Base-by-base conservation (phyloP, 805 yeast species). In the Candida saitoana region DNA sequence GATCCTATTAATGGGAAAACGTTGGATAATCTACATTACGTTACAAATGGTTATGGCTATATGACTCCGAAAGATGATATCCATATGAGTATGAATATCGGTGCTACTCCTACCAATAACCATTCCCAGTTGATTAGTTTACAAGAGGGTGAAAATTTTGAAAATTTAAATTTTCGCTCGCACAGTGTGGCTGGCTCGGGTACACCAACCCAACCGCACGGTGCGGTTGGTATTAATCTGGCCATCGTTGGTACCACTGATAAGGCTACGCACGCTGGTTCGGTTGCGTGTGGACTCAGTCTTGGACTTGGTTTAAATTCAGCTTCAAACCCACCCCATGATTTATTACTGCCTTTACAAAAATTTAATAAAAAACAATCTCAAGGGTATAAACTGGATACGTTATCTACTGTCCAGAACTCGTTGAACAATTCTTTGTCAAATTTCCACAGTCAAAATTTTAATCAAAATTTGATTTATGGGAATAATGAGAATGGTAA, bases 1-100 rank as follows among this genome's bases (percentile, higher is more conserved):
- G 32, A 29, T 29, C n/a, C 5, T 14, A 14, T 29, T 11, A 61
- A 62, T 47, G 33, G 62, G n/a, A 60, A 56, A 40, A 55, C 70
- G 6, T 48, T 64, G 50, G 70, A 64, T 34, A 65, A 65, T 36
- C 51, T 65, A 22, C 57, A 66, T 9, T 49, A 46, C 48, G 56
- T 63, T 29, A 36, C 38, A 6, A 29, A 29, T 14, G 32, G 32
- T 9, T 29, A 29, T 29, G 32, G 32, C 5, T 29, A 29, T 29
- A 29, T 29, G 16, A 29, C 32, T 29, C 32, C 32, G 7, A 29
- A 29, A 29, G 32, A 29, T 12, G 32, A 29, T 5, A 11, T 14
- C 5, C 32, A 9, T 12, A 22, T 22, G 27, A 22, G 11, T 11
- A 22, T 22, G 27, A 22, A 22, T 11, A 22, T 22, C 9, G 27